phyloP scores from a whole-genome alignment of 78 protist species.

The Bodo saltans region DNA sequence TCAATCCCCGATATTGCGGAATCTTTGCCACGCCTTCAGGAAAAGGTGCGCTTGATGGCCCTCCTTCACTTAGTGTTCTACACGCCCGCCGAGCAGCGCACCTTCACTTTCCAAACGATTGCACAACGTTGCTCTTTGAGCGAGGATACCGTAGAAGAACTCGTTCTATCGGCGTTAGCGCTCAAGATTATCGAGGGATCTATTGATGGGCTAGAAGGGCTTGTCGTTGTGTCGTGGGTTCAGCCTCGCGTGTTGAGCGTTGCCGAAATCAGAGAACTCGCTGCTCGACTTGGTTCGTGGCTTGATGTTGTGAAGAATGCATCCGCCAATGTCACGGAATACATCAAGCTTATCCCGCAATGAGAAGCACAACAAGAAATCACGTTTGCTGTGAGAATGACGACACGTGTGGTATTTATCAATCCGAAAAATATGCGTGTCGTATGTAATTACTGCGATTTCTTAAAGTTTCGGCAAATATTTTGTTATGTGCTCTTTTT shows the following conservation, averaged over 20 bases:
- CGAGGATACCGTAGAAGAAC: neutral
- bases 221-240: neutral
- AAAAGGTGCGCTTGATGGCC: neutral
- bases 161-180: neutral
- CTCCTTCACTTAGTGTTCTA: neutral
- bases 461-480: too few relatives aligned
- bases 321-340: too few relatives aligned
- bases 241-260: neutral
- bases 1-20: neutral
- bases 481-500: too few relatives aligned
- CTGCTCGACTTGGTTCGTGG: too few relatives aligned
- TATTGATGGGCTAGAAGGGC: neutral
- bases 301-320: too few relatives aligned
- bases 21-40: neutral
- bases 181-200: neutral
- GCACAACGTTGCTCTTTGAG: neutral
- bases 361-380: too few relatives aligned
- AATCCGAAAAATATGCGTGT: too few relatives aligned
- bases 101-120: neutral
- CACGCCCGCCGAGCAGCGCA: constrained; percentile 1
- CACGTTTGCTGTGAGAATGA: too few relatives aligned
- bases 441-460: too few relatives aligned
- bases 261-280: neutral
- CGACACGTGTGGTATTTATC: too few relatives aligned
- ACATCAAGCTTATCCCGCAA: too few relatives aligned